Evolutionary conservation across 192 early-diverging fungal genomes (phyloP).

Genomic region (Podila horticola): DNA sequence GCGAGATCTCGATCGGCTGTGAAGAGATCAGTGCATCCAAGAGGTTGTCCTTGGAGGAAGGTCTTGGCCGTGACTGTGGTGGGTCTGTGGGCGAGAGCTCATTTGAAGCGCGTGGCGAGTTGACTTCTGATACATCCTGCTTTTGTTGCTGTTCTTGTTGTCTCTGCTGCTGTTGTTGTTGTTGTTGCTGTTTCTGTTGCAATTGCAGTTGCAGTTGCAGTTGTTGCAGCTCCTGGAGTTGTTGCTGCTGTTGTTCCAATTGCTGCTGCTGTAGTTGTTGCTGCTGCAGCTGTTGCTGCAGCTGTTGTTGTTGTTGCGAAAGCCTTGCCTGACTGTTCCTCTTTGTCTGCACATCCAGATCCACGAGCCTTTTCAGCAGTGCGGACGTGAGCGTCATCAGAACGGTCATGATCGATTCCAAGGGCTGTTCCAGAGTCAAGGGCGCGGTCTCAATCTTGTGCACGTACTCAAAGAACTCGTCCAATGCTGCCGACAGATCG

Average conservation of each 20-base stretch:
- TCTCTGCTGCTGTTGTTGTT: background rate
- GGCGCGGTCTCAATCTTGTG: constrained; percentile 12
- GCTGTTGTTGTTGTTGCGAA: background rate
- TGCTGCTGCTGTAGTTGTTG: background rate
- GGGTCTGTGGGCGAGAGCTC: background rate
- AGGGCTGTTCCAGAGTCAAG: background rate
- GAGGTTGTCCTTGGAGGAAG: background rate
- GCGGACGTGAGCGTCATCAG: constrained; percentile 24
- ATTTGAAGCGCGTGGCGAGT: too few species aligned
- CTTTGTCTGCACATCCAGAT: constrained; percentile 29
- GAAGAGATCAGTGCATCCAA: background rate
- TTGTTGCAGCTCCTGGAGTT: background rate
- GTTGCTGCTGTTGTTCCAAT: background rate
- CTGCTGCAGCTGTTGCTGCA: background rate
- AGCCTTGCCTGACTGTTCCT: background rate
- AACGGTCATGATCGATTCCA: constrained; percentile 10
- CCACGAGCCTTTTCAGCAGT: constrained; percentile 17
- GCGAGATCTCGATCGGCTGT: background rate
- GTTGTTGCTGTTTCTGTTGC: background rate
- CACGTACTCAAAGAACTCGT: constrained; percentile 21
- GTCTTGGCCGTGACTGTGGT: background rate
- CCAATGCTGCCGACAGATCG: constrained; percentile 15
- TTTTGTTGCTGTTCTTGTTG: background rate
- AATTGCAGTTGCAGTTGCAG: background rate
- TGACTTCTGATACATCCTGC: background rate